Percentiles rank a stretch among this genome's conserved stretches.
These are phyloP conservation scores for Madurella fahalii DNA, from an alignment of 2,329 filamentous ascomycete genomes.

Conservation along the genomic window DNA sequence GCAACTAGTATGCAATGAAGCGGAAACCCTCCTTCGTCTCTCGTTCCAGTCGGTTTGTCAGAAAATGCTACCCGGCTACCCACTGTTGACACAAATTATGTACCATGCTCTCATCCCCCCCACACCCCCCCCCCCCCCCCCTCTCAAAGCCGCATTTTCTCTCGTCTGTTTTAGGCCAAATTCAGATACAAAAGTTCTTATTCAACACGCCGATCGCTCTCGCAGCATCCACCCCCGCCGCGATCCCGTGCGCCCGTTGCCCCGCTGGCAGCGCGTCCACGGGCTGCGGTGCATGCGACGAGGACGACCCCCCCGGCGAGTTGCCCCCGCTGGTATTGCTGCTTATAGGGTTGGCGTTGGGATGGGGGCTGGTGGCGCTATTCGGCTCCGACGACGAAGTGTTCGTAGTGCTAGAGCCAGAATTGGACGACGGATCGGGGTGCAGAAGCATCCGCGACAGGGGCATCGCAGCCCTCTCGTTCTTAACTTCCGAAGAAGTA, in stretches of 20 bases:
- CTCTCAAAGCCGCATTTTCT: too few relatives aligned
- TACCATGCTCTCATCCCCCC: too few relatives aligned
- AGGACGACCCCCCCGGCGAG: conserved; percentile 42
- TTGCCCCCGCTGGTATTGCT: conserved; percentile 39
- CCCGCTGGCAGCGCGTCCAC: too few relatives aligned
- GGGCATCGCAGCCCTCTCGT: background rate
- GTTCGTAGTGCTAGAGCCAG: background rate
- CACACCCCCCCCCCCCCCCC: too few relatives aligned
- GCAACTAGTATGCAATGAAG: background rate
- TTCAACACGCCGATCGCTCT: conserved; percentile 25
- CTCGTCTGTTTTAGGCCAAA: too few relatives aligned
- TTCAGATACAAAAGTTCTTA: conserved; percentile 11
- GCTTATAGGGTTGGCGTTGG: too few relatives aligned
- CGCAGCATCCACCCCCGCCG: conserved; percentile 23
- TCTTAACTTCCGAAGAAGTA: conserved; percentile 16
- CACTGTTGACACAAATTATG: too few relatives aligned
- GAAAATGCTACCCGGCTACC: too few relatives aligned
- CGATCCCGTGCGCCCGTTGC: background rate
- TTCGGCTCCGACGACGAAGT: conserved; percentile 38
- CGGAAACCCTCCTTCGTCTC: too few relatives aligned
- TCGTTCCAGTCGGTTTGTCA: too few relatives aligned
- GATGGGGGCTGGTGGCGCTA: conserved; percentile 37
- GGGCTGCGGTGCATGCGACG: too few relatives aligned
- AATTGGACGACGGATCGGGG: conserved; percentile 39
- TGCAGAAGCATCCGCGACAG: conserved; percentile 49